Evolutionary conservation across 176 grass and related monocot genomes (phyloP).

Genomic region (Triticum aestivum): IWGSC_CS_RefSeq_v2.1 NC_057809.1:565339657-565340156

Average conservation of each 20-base stretch:
- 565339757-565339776: constrained; percentile 14
- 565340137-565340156: constrained; percentile 87
- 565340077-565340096: constrained; percentile 67
- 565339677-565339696: not conserved
- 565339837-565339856: not conserved
- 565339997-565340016: constrained; percentile 94
- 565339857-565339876: constrained; percentile 15
- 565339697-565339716: not conserved
- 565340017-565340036: constrained; percentile 96
- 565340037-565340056: constrained; percentile 78
- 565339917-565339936: not conserved
- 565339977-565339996: constrained; percentile 54
- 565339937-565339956: constrained; percentile 22
- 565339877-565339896: not conserved
- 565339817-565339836: not conserved
- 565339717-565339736: not conserved
- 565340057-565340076: constrained; percentile 54
- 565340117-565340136: constrained; percentile 83
- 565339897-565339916: constrained; percentile 22
- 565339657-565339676: constrained; percentile 4
- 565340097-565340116: constrained; percentile 66
- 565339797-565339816: not conserved
- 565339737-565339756: constrained; percentile 15
- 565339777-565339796: not conserved
- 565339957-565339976: constrained; percentile 11